Evolutionary conservation across 768 basidiomycete species (phyloP).

Genomic region (Hericium rajendrae): DNA sequence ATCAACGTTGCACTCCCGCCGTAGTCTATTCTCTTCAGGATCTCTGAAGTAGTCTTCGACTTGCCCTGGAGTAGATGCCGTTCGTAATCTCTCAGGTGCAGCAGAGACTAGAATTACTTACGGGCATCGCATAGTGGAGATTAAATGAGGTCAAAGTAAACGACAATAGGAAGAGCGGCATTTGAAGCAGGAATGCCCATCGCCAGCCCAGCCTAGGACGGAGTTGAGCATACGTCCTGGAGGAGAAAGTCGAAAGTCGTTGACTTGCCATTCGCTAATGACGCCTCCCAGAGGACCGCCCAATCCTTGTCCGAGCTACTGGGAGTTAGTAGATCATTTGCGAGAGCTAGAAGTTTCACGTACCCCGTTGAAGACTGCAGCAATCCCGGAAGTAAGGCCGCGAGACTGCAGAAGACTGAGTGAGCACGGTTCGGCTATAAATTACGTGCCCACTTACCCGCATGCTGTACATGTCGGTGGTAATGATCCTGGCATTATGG

Average conservation of each 20-base stretch:
- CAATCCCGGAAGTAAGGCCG: constrained; percentile 65
- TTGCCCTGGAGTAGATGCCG: constrained; percentile 39
- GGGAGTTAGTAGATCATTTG: background rate
- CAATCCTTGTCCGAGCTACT: constrained; percentile 65
- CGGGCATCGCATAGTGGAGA: constrained; percentile 58
- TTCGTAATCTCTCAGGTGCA: background rate
- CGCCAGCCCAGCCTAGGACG: constrained; percentile 61
- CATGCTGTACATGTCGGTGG: constrained; percentile 73
- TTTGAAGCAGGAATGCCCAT: constrained; percentile 69
- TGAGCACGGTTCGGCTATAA: background rate
- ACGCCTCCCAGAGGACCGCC: constrained; percentile 68
- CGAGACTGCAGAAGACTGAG: constrained; percentile 35
- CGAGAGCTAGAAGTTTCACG: constrained; percentile 15
- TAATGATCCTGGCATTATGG: constrained; percentile 44
- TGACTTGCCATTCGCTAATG: constrained; percentile 51
- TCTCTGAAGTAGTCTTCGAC: constrained; percentile 52
- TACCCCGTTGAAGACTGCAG: constrained; percentile 68
- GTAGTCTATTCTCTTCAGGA: constrained; percentile 71
- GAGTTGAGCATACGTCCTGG: too few species aligned
- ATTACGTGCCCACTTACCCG: constrained; percentile 35
- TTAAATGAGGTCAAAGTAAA: constrained; percentile 47
- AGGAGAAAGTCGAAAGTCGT: background rate
- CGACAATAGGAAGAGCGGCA: constrained; percentile 59
- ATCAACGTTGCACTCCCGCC: constrained; percentile 60
- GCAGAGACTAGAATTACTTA: constrained; percentile 22